phyloP scores from a whole-genome alignment of 139 green algal genomes.

The Chlorella sp. region DNA sequence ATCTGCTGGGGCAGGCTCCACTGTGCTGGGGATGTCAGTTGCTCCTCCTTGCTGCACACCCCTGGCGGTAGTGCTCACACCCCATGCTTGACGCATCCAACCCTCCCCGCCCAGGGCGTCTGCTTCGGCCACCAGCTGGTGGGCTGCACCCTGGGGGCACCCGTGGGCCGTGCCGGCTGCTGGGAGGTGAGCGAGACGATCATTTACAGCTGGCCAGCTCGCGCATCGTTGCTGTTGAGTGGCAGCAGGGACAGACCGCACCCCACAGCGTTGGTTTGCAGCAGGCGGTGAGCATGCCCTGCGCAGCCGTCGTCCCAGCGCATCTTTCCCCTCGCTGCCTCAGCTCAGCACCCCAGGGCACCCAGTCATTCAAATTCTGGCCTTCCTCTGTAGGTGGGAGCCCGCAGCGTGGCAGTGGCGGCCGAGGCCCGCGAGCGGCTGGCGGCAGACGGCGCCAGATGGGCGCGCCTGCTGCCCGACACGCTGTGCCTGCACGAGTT shows the following conservation, averaged over 20 bases:
- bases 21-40: neutral
- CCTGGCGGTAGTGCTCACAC: no score
- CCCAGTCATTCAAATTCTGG: no score
- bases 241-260: no score
- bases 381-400: neutral
- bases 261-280: no score
- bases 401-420: neutral
- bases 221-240: no score
- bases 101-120: neutral
- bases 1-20: no score
- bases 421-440: neutral
- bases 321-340: no score
- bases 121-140: constrained; percentile 38
- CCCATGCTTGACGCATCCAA: no score
- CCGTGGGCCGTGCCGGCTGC: constrained; percentile 17
- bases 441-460: neutral
- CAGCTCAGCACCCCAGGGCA: no score
- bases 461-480: constrained; percentile 1
- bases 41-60: neutral
- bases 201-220: no score
- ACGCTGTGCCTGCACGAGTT: constrained; percentile 4
- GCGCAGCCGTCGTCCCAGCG: no score
- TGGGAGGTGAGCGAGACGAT: constrained; percentile 13
- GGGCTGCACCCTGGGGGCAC: neutral
- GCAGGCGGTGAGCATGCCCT: no score